Evolutionary conservation across 2,329 filamentous ascomycete species (phyloP).

Genomic region (Xylogone sp.): DNA sequence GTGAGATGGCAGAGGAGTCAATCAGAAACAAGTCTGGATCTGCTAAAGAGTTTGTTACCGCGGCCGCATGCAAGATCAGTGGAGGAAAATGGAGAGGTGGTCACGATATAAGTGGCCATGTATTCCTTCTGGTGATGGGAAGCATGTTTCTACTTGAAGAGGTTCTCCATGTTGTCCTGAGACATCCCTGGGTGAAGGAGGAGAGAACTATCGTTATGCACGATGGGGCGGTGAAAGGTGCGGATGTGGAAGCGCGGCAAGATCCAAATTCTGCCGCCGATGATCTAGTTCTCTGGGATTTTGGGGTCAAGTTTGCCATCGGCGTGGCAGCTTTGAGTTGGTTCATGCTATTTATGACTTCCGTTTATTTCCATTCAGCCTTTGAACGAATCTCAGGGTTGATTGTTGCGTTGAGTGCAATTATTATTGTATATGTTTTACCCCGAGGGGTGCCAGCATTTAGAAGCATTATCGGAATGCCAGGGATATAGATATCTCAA

Average conservation of each 20-base stretch:
- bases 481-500: constrained; percentile 28
- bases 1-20: constrained; percentile 55
- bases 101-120: constrained; percentile 93
- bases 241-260: constrained; percentile 40
- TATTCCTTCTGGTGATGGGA: constrained; percentile 85
- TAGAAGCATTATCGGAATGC: constrained; percentile 42
- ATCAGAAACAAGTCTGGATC: constrained; percentile 33
- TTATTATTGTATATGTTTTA: constrained; percentile 48
- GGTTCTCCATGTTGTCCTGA: constrained; percentile 58
- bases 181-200: constrained; percentile 44
- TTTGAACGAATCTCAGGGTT: constrained; percentile 73
- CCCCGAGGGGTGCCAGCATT: constrained; percentile 39
- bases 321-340: constrained; percentile 67
- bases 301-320: constrained; percentile 53
- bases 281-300: constrained; percentile 30
- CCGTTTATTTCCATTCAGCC: constrained; percentile 98
- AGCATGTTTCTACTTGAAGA: constrained; percentile 81
- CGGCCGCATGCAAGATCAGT: constrained; percentile 74
- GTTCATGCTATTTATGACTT: constrained; percentile 99
- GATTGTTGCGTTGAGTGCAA: constrained; percentile 39
- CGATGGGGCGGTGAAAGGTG: constrained; percentile 63
- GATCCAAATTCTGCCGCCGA: constrained; percentile 10
- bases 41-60: constrained; percentile 57
- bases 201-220: constrained; percentile 62
- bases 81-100: constrained; percentile 90